Base-by-base conservation (phyloP, 164 flowering plant genomes). In the Tinospora cordifolia region DNA sequence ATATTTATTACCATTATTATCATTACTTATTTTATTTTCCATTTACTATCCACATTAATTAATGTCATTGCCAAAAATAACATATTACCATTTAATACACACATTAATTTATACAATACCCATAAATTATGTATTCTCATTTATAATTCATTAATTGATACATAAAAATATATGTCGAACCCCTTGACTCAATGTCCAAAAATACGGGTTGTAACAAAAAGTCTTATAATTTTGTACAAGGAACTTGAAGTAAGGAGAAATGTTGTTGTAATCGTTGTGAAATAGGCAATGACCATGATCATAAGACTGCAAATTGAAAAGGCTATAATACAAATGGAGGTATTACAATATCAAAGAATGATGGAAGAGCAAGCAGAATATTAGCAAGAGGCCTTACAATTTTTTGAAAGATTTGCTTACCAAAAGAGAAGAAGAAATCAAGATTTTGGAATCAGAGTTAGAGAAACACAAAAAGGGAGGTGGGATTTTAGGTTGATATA, bases 351-450 rank as follows among this genome's bases (percentile, higher is more conserved):
- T 79, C 90, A 88, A 77, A 87, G 98, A 71, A 84, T 93, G 94
- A 93, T 93, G 94, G 97, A 93, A 67, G 98, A 91, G 77, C 97
- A 91, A 66, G 89, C 89, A 25, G 96, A 91, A 80, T 90, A 89
- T 70, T 96, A 93, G 66, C 81, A 85, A 62, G 92, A 88, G 66
- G 95, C 87, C 2, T 41, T 93, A 30, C 86, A 86, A 66, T 84
- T n/a, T n/a, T n/a, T n/a, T n/a, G n/a, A n/a, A n/a, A n/a, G n/a
- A n/a, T n/a, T n/a, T n/a, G n/a, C n/a, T 69, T 12, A 73, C 51
- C 1, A 88, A 83, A 72, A 85, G 79, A 73, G 96, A 93, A 63
- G 83, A 79, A 39, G 89, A 88, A 44, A 74, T 87, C 24, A 85
- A 79, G 76, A 83, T 71, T 66, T 71, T 91, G 40, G 88, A 91